phyloP scores from a whole-genome alignment of 2,329 filamentous ascomycete genomes.

The Penicillium sp. region DNA sequence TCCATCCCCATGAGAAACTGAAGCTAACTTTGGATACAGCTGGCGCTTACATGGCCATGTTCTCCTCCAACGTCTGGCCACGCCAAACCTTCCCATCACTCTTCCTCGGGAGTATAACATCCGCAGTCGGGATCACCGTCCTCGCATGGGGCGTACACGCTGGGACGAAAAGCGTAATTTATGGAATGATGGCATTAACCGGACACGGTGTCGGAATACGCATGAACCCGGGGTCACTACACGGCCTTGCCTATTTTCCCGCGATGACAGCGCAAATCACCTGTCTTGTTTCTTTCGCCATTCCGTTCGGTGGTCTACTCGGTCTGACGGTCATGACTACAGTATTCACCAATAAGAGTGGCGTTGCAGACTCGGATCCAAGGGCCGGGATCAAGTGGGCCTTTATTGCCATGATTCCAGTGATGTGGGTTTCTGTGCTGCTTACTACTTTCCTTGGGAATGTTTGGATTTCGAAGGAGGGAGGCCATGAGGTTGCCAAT shows the following conservation, averaged over 20 bases:
- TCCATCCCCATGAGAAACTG: constrained; percentile 1
- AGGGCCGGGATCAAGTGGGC: constrained; percentile 64
- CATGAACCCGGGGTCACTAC: constrained; percentile 64
- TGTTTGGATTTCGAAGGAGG: constrained; percentile 46
- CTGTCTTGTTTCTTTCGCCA: constrained; percentile 58
- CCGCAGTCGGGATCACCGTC: constrained; percentile 58
- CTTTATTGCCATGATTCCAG: constrained; percentile 60
- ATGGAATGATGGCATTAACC: constrained; percentile 65
- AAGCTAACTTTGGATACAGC: constrained; percentile 22
- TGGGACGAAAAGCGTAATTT: constrained; percentile 53
- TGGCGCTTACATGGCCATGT: constrained; percentile 59
- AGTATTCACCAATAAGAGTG: constrained; percentile 63
- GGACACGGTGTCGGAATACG: constrained; percentile 63
- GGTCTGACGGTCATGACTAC: constrained; percentile 66
- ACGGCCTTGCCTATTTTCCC: constrained; percentile 63
- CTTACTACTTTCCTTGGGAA: constrained; percentile 51
- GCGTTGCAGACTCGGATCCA: constrained; percentile 32
- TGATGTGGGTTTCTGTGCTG: constrained; percentile 53
- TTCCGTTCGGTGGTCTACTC: constrained; percentile 64
- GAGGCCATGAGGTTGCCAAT: constrained; percentile 30
- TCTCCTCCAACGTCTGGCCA: constrained; percentile 61
- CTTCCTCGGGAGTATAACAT: constrained; percentile 55
- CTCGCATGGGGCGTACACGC: constrained; percentile 57
- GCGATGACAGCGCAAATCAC: constrained; percentile 58
- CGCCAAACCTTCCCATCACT: constrained; percentile 62